Evolutionary conservation across 2,329 filamentous ascomycete species (phyloP).

Genomic region (Basipetospora chlamydospora): DNA sequence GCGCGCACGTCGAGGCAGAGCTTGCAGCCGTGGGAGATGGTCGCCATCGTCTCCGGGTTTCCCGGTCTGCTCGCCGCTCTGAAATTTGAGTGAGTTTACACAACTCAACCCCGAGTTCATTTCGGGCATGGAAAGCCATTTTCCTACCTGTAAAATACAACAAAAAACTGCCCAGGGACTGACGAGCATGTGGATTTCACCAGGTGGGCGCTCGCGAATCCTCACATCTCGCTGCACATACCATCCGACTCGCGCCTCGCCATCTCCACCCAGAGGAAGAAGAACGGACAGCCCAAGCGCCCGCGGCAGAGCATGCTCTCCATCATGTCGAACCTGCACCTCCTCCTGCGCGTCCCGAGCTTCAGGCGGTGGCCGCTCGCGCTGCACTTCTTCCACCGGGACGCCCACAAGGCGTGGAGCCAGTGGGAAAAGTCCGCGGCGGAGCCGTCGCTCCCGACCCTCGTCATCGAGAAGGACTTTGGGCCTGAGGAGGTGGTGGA

Average conservation of each 20-base stretch:
- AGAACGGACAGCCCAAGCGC: slow-evolving; percentile 38
- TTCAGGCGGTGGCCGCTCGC: slow-evolving; percentile 74
- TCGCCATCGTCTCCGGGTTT: slow-evolving; percentile 74
- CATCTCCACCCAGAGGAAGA: slow-evolving; percentile 33
- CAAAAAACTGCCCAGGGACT: no score
- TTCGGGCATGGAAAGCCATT: no score
- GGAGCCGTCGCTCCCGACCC: slow-evolving; percentile 28
- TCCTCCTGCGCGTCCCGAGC: slow-evolving; percentile 63
- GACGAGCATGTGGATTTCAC: neutral
- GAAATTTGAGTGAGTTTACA: slow-evolving; percentile 74
- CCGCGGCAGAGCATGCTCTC: slow-evolving; percentile 49
- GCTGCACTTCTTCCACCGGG: slow-evolving; percentile 61
- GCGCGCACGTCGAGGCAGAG: slow-evolving; percentile 52
- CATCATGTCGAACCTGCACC: slow-evolving; percentile 64
- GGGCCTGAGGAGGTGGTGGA: slow-evolving; percentile 11
- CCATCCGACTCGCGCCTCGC: slow-evolving; percentile 46
- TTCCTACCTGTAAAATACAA: no score
- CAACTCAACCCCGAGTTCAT: no score
- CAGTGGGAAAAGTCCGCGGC: slow-evolving; percentile 36
- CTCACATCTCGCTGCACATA: slow-evolving; percentile 69
- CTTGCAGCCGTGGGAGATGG: slow-evolving; percentile 83
- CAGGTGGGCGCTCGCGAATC: slow-evolving; percentile 87
- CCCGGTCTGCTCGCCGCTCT: slow-evolving; percentile 74
- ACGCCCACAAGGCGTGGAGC: slow-evolving; percentile 57
- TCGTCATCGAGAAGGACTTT: slow-evolving; percentile 46